Percentiles rank a stretch among this genome's conserved stretches.
Evolutionary conservation across 1,284 basidiomycete genomes (phyloP).

Genomic region (Puccinia triticina): DNA sequence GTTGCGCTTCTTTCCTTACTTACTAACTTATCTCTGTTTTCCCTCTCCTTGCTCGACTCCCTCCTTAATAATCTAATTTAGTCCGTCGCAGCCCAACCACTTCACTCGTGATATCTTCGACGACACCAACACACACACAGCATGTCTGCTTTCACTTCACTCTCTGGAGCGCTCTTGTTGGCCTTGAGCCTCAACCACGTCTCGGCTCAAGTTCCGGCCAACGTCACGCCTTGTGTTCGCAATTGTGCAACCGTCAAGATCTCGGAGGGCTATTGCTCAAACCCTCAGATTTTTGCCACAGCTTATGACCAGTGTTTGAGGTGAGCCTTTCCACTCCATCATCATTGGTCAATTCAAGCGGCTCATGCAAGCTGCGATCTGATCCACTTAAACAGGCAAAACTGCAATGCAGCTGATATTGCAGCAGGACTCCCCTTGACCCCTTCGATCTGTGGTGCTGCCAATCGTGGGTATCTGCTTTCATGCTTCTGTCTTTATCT

Average conservation of each 20-base stretch:
- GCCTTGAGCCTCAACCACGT: conserved; percentile 14
- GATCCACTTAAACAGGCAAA: conserved; percentile 16
- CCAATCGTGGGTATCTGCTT: conserved; percentile 1
- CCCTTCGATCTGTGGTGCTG: conserved; percentile 17
- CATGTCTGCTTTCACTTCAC: conserved; percentile 33
- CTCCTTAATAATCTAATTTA: conserved; percentile 18
- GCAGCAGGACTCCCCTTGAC: conserved; percentile 10
- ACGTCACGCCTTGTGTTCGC: conserved; percentile 26
- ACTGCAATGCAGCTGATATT: conserved; percentile 26
- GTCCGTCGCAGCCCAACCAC: neutral
- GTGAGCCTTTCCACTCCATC: neutral
- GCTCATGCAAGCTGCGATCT: neutral
- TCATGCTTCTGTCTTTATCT: neutral
- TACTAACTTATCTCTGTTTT: neutral
- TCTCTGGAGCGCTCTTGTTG: conserved; percentile 15
- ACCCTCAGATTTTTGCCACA: conserved; percentile 2
- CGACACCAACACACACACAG: neutral
- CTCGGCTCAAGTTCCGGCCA: conserved; percentile 34
- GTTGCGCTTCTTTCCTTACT: neutral
- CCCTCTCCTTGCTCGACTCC: neutral
- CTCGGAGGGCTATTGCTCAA: conserved; percentile 43
- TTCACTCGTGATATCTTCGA: neutral
- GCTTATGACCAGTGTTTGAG: conserved; percentile 43
- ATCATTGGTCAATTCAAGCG: neutral
- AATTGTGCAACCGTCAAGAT: conserved; percentile 45